A percentile compares a stretch with the other conserved stretches of the same genome.
Conservation (phyloP, 148 eudicot genomes). For the Fagopyrum esculentum region DNA sequence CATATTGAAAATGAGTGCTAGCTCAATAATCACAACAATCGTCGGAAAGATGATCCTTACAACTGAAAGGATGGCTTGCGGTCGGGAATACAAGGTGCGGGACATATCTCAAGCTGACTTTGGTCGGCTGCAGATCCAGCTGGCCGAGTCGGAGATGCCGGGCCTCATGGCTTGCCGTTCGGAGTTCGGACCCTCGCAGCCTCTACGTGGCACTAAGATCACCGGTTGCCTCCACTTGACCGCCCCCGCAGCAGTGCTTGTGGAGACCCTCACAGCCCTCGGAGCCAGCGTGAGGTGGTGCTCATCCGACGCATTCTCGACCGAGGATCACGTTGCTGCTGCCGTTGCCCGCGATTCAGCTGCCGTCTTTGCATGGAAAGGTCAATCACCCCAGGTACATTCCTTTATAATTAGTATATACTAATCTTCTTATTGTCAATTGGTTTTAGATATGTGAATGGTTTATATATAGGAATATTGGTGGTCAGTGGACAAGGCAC, state of each 20-base stretch:
- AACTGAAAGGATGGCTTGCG: conserved; percentile 48
- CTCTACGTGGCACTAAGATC: conserved; percentile 70
- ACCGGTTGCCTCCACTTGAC: conserved; percentile 92
- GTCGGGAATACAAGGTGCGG: conserved; percentile 86
- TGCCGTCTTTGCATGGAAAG: conserved; percentile 27
- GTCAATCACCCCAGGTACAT: too few species aligned
- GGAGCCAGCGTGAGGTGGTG: conserved; percentile 96
- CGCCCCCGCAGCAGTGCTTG: conserved; percentile 75
- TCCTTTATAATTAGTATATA: too few species aligned
- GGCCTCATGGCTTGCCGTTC: conserved; percentile 74
- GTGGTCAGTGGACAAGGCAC: conserved; percentile 20
- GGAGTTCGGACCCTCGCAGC: conserved; percentile 78
- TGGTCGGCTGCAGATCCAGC: conserved; percentile 81
- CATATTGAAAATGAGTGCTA: too few species aligned
- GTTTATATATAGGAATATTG: too few species aligned
- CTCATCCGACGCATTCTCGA: conserved; percentile 91
- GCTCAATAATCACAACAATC: too few species aligned
- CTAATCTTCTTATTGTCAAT: too few species aligned
- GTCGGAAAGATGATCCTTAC: too few species aligned
- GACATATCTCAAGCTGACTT: conserved; percentile 93
- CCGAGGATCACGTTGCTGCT: conserved; percentile 88
- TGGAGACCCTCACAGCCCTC: conserved; percentile 79
- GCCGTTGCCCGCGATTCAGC: conserved; percentile 84
- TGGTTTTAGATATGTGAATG: too few species aligned
- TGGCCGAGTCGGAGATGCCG: conserved; percentile 93